phyloP scores from a whole-genome alignment of 2,329 filamentous ascomycete species.

The Cladophialophora psammophila region DNA sequence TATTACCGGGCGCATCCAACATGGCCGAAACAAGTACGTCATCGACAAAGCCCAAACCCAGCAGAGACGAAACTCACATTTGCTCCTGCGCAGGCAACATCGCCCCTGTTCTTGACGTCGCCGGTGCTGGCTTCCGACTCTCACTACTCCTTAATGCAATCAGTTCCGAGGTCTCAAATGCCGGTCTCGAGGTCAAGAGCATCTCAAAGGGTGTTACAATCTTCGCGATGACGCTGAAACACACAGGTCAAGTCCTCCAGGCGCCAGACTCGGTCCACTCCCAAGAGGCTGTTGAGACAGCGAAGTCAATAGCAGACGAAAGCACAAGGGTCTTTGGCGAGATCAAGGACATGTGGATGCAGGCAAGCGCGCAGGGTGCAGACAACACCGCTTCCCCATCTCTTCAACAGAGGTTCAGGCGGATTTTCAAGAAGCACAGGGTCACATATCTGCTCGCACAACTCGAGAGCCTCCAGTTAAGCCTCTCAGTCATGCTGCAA shows the following conservation, averaged over 20 bases:
- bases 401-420: conserved; percentile 48
- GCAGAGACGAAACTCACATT: conserved; percentile 10
- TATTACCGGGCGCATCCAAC: not conserved
- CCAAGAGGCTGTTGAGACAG: conserved; percentile 46
- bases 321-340: conserved; percentile 51
- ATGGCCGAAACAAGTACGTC: conserved; percentile 36
- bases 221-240: conserved; percentile 51
- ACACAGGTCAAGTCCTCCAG: conserved; percentile 47
- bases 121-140: conserved; percentile 49
- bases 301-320: conserved; percentile 50
- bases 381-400: conserved; percentile 42
- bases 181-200: conserved; percentile 50
- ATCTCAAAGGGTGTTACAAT: conserved; percentile 53
- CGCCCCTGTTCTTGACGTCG: conserved; percentile 42
- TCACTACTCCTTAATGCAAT: conserved; percentile 53
- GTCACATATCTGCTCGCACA: conserved; percentile 53
- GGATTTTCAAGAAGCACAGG: conserved; percentile 52
- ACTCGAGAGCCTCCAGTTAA: conserved; percentile 52
- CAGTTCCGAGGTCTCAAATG: conserved; percentile 50
- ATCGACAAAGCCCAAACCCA: not conserved
- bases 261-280: conserved; percentile 45
- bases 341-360: conserved; percentile 52
- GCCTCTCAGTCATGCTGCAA: conserved; percentile 49
- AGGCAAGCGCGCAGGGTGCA: conserved; percentile 35
- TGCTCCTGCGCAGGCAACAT: conserved; percentile 36